Conservation (phyloP, 2,329 filamentous ascomycete species). For the Stemphylium vesicarium region DNA sequence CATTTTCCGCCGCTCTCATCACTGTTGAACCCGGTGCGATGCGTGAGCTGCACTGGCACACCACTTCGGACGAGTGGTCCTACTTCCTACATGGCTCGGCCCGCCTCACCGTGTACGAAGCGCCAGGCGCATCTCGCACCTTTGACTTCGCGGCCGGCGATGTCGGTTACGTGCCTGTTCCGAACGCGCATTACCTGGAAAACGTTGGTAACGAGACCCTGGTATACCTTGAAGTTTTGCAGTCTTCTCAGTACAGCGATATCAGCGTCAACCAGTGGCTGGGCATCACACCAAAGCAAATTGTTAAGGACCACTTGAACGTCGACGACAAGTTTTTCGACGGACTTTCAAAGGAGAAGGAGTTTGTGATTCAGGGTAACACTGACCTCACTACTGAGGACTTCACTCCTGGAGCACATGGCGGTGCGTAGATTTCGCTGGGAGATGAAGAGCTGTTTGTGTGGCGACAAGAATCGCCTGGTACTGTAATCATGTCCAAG, state of each 20-base stretch:
- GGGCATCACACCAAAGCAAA: constrained; percentile 55
- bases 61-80: constrained; percentile 65
- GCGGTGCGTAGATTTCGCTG: background rate
- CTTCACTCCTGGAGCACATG: constrained; percentile 26
- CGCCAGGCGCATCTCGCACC: constrained; percentile 58
- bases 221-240: constrained; percentile 66
- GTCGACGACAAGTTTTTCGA: constrained; percentile 34
- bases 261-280: constrained; percentile 66
- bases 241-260: constrained; percentile 60
- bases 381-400: constrained; percentile 47
- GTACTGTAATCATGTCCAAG: background rate
- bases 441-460: background rate
- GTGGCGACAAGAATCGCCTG: background rate
- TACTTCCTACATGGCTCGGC: constrained; percentile 65
- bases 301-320: constrained; percentile 45
- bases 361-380: constrained; percentile 49
- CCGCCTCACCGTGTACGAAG: constrained; percentile 63
- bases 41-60: constrained; percentile 70
- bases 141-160: constrained; percentile 67
- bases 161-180: constrained; percentile 64
- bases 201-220: constrained; percentile 65
- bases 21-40: constrained; percentile 67
- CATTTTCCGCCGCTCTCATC: constrained; percentile 64
- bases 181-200: constrained; percentile 65
- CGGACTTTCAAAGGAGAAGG: constrained; percentile 48